These are phyloP conservation scores for Rubus idaeus DNA, from an alignment of 306 rosid genomes.

Conservation along the genomic window DNA sequence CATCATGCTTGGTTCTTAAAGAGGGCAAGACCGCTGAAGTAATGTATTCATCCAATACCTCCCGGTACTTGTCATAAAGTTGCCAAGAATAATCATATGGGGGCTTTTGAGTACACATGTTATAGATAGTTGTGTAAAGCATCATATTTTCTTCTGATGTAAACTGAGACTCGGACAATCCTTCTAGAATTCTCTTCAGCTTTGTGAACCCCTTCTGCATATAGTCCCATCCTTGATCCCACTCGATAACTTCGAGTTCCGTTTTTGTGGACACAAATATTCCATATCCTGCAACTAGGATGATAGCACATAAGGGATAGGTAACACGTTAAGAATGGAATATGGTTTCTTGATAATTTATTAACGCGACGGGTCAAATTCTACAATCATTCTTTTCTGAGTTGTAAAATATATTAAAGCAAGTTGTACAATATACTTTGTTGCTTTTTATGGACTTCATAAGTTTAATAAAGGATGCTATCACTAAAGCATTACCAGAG, in stretches of 20 bases:
- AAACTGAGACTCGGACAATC: conserved; percentile 19
- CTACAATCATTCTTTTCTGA: not conserved
- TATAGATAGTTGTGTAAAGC: conserved; percentile 39
- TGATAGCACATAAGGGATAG: not conserved
- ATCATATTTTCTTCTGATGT: conserved; percentile 14
- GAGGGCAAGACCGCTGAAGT: conserved; percentile 47
- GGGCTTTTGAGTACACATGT: conserved; percentile 53
- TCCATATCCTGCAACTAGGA: conserved; percentile 10
- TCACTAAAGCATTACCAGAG: not conserved
- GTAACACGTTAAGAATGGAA: not conserved
- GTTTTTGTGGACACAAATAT: conserved; percentile 6
- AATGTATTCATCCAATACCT: conserved; percentile 36
- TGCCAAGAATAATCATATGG: conserved; percentile 40
- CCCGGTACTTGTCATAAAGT: conserved; percentile 44
- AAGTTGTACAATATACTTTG: not conserved
- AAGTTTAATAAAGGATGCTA: not conserved
- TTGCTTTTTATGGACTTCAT: not conserved
- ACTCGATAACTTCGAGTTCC: not conserved
- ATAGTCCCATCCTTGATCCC: conserved; percentile 23
- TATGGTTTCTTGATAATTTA: not conserved
- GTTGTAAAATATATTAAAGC: not conserved
- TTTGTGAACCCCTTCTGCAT: conserved; percentile 36
- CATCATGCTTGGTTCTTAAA: conserved; percentile 55
- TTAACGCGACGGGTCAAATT: not conserved
- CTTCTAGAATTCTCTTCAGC: conserved; percentile 23